Evolutionary conservation across 805 yeast genomes (phyloP).

Genomic region (Sugiyamaella qingdaonensis): DNA sequence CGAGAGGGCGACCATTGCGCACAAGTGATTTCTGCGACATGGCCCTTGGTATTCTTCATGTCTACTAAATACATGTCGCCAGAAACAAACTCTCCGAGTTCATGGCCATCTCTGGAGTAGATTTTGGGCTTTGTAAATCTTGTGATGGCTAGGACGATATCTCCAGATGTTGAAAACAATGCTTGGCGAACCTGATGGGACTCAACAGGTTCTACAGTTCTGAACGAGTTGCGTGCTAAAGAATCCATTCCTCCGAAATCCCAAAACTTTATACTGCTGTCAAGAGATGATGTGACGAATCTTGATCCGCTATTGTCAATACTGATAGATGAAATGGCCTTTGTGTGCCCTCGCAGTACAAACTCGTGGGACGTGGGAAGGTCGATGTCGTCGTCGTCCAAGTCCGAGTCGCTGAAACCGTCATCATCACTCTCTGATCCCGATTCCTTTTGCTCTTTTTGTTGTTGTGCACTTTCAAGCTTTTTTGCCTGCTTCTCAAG

Average conservation of each 20-base stretch:
- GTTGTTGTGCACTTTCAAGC: neutral
- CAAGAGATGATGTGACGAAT: constrained; percentile 29
- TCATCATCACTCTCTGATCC: neutral
- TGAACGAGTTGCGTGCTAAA: constrained; percentile 21
- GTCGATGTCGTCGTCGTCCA: constrained; percentile 24
- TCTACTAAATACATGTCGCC: constrained; percentile 38
- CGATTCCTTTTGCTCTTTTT: neutral
- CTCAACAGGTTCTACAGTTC: constrained; percentile 27
- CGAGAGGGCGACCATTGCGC: constrained; percentile 30
- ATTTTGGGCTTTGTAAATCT: constrained; percentile 25
- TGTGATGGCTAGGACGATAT: constrained; percentile 24
- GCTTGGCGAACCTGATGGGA: constrained; percentile 24
- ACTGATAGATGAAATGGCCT: constrained; percentile 25
- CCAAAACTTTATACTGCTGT: constrained; percentile 30
- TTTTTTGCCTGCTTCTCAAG: constrained; percentile 2
- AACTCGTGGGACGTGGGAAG: constrained; percentile 38
- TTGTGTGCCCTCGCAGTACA: constrained; percentile 21
- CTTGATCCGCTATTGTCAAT: constrained; percentile 28
- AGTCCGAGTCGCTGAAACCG: constrained; percentile 17
- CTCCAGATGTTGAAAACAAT: constrained; percentile 21
- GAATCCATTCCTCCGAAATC: constrained; percentile 35
- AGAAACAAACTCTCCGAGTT: constrained; percentile 24
- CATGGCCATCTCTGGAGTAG: constrained; percentile 27
- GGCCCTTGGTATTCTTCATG: constrained; percentile 35
- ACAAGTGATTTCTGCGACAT: constrained; percentile 29